Base-by-base conservation (phyloP, 75 land plant species). In the Sequoiadendron giganteum region DNA sequence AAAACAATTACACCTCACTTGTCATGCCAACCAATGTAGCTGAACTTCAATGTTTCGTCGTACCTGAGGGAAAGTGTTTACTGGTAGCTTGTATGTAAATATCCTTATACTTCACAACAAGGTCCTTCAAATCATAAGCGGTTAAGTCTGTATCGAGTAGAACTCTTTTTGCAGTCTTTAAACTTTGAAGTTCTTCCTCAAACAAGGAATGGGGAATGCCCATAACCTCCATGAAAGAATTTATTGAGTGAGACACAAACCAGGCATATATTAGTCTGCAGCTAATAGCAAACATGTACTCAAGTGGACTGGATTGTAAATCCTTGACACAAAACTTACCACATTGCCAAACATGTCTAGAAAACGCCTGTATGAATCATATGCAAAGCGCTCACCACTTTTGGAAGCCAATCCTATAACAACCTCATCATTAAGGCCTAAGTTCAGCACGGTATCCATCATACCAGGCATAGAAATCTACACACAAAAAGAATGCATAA, bases 391-490 rank as follows among this genome's bases (percentile, higher is more conserved):
- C 84, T 97, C 97, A 40, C 99, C 99, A 86, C 99, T 97, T 93
- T 94, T 95, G 52, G 90, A 88, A 47, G 96, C 96, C 86, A 98
- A 92, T 21, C 99, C 99, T 87, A 87, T 91, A 65, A 94, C 99
- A 70, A 98, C 99, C 36, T 95, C 94, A 87, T 98, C 99, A 86
- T 98, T 98, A n/a, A 98, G 94, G 45, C 99, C 99, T 83, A 98
- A 92, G 68, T 98, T 98, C 28, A 98, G 93, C 49, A 98, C 99
- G 47, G 99, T 98, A 89, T 98, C 99, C 99, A 98, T 98, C 99
- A 98, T 98, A 3, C 99, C 99, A 85, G 99, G 99, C 99, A 98
- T 98, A 43, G 99, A 98, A 6, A 97, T 93, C 99, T 98, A 91
- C 73, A 80, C 43, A 78, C 52, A 86, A 43, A 36, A 32, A 92